A percentile compares a stretch with the other conserved stretches of the same genome.
Evolutionary conservation across 2,329 filamentous ascomycete genomes (phyloP).

Genomic region (Triangularia verruculosa): DNA sequence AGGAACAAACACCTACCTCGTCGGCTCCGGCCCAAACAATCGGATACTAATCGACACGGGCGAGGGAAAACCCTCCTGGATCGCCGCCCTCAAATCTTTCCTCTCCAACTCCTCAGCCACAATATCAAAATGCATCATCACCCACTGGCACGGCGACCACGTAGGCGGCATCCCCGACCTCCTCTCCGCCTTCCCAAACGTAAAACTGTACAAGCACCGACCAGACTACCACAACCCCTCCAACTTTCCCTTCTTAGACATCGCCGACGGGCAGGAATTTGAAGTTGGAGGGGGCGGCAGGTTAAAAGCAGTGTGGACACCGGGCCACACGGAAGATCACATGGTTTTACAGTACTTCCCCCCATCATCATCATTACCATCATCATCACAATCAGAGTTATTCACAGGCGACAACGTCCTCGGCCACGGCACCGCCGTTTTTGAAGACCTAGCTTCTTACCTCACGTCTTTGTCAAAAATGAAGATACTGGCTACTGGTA

Average conservation of each 20-base stretch:
- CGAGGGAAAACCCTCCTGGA: slow-evolving; percentile 75
- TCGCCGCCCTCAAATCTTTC: slow-evolving; percentile 59
- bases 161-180: slow-evolving; percentile 72
- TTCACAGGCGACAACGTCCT: slow-evolving; percentile 75
- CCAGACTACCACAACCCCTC: slow-evolving; percentile 39
- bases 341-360: slow-evolving; percentile 55
- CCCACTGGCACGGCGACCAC: slow-evolving; percentile 93
- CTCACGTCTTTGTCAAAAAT: slow-evolving; percentile 60
- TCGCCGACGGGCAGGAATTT: slow-evolving; percentile 50
- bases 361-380: too few species aligned
- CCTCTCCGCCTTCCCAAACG: slow-evolving; percentile 58
- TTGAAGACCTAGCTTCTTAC: slow-evolving; percentile 64
- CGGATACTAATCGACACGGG: slow-evolving; percentile 89
- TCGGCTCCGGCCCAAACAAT: slow-evolving; percentile 70
- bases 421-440: slow-evolving; percentile 70
- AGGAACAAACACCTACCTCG: slow-evolving; percentile 91
- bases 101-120: slow-evolving; percentile 66
- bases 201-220: slow-evolving; percentile 59
- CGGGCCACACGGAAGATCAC: slow-evolving; percentile 70
- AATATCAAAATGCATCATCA: slow-evolving; percentile 70
- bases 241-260: slow-evolving; percentile 26
- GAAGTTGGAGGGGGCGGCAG: slow-evolving; percentile 49
- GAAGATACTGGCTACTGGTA: slow-evolving; percentile 54
- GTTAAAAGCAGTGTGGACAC: slow-evolving; percentile 60
- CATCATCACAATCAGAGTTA: slow-evolving; percentile 46